These are phyloP conservation scores for Sedum album DNA, from an alignment of 164 flowering plant genomes.

Conservation along the genomic window DNA sequence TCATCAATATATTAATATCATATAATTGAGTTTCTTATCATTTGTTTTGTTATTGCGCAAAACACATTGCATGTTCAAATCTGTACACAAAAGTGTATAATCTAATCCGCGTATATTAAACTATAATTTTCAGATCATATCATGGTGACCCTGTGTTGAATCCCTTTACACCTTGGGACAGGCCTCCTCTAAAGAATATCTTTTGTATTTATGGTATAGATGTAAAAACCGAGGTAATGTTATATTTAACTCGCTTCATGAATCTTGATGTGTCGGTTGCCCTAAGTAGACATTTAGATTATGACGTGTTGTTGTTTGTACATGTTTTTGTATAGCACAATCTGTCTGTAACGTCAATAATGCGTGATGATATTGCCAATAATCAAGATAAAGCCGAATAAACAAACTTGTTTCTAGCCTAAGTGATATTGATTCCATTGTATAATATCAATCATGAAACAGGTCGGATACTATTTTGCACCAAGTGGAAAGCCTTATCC, in stretches of 20 bases:
- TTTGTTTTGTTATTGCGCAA: not conserved
- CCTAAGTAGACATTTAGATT: not conserved
- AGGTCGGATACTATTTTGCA: conserved; percentile 97
- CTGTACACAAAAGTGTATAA: not conserved
- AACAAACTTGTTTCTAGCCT: not conserved
- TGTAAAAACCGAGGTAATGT: conserved; percentile 74
- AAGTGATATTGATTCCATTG: not conserved
- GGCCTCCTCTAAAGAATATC: conserved; percentile 94
- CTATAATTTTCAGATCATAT: conserved; percentile 62
- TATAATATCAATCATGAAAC: conserved; percentile 10
- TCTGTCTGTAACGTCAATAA: not conserved
- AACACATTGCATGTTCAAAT: not conserved
- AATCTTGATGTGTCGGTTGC: not conserved
- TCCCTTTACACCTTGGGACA: conserved; percentile 97
- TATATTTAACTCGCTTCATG: not conserved
- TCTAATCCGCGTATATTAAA: conserved; percentile 5
- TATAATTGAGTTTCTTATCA: not conserved
- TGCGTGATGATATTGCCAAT: not conserved
- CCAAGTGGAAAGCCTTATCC: conserved; percentile 99
- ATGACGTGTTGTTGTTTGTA: not conserved
- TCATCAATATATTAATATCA: not conserved
- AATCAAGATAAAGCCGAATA: not conserved
- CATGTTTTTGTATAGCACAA: not conserved
- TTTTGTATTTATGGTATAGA: conserved; percentile 93
- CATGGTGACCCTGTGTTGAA: conserved; percentile 89